phyloP scores from a whole-genome alignment of 768 basidiomycete genomes.

The Leccinum subgranulosum region DNA sequence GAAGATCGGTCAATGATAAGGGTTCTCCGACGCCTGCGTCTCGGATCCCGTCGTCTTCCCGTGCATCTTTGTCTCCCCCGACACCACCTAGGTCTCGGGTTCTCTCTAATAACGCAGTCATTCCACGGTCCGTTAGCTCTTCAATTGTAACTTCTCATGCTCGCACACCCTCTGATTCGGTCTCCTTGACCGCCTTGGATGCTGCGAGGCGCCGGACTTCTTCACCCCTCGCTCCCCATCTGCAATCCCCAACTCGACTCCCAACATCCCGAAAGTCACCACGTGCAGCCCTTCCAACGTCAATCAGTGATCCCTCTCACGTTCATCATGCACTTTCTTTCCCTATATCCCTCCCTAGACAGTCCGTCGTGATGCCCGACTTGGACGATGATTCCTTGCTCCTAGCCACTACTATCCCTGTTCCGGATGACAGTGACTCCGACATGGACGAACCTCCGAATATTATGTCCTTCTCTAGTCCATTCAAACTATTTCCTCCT shows the following conservation, averaged over 20 bases:
- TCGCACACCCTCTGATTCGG: slow-evolving; percentile 44
- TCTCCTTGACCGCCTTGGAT: slow-evolving; percentile 18
- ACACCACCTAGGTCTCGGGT: slow-evolving; percentile 41
- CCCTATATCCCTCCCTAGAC: slow-evolving; percentile 35
- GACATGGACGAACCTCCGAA: slow-evolving; percentile 58
- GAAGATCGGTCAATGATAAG: slow-evolving; percentile 39
- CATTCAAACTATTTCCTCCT: slow-evolving; percentile 51
- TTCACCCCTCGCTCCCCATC: slow-evolving; percentile 40
- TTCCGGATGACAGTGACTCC: slow-evolving; percentile 72
- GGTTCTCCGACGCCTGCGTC: slow-evolving; percentile 36
- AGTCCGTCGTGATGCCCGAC: slow-evolving; percentile 44
- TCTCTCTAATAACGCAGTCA: slow-evolving; percentile 34
- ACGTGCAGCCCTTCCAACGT: slow-evolving; percentile 37
- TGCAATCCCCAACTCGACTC: slow-evolving; percentile 31
- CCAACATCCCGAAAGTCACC: slow-evolving; percentile 39
- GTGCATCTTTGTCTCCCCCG: slow-evolving; percentile 47
- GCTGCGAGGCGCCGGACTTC: slow-evolving; percentile 44
- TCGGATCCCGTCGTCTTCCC: slow-evolving; percentile 48
- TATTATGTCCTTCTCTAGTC: slow-evolving; percentile 69
- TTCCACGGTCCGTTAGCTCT: slow-evolving; percentile 45
- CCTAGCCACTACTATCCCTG: slow-evolving; percentile 68
- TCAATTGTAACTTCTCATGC: slow-evolving; percentile 34
- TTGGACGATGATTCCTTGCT: slow-evolving; percentile 55
- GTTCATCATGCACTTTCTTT: slow-evolving; percentile 12
- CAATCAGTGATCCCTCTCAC: slow-evolving; percentile 26